phyloP scores from a whole-genome alignment of 495 filamentous ascomycete species.

The Chlorociboria aeruginascens region DNA sequence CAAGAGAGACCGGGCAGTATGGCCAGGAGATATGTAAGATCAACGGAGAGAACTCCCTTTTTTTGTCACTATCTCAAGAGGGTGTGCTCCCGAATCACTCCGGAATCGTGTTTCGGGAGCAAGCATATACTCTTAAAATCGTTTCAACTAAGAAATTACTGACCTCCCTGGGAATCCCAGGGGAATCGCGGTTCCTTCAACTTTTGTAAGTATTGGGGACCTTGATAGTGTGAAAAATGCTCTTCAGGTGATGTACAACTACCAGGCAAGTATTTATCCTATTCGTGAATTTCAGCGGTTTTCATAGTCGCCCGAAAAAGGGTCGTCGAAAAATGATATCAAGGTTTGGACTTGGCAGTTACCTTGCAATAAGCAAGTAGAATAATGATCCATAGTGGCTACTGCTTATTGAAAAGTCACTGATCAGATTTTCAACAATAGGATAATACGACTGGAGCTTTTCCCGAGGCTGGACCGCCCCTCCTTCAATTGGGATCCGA shows the following conservation, averaged over 20 bases:
- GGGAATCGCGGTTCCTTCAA: constrained; percentile 44
- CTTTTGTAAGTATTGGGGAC: constrained; percentile 48
- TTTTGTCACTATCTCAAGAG: no score
- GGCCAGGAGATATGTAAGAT: constrained; percentile 28
- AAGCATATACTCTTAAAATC: no score
- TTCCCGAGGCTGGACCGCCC: constrained; percentile 40
- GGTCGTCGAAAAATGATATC: no score
- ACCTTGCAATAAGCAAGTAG: no score
- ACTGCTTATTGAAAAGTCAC: not conserved
- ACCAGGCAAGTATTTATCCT: constrained; percentile 14
- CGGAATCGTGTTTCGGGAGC: no score
- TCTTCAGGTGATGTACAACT: constrained; percentile 46
- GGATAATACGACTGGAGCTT: constrained; percentile 14
- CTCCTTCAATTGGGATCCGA: constrained; percentile 44
- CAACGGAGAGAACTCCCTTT: no score
- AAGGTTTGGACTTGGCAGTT: no score
- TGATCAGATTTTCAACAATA: not conserved
- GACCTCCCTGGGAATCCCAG: no score
- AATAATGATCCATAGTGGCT: no score
- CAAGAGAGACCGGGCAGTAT: constrained; percentile 45
- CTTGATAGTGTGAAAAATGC: constrained; percentile 50
- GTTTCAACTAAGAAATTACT: no score
- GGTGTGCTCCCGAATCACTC: no score
- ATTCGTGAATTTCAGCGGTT: not conserved
- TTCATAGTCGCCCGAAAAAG: not conserved